Base-by-base conservation (phyloP, 225 moss, liverwort and hornwort species). In the Neckera pumila region DNA sequence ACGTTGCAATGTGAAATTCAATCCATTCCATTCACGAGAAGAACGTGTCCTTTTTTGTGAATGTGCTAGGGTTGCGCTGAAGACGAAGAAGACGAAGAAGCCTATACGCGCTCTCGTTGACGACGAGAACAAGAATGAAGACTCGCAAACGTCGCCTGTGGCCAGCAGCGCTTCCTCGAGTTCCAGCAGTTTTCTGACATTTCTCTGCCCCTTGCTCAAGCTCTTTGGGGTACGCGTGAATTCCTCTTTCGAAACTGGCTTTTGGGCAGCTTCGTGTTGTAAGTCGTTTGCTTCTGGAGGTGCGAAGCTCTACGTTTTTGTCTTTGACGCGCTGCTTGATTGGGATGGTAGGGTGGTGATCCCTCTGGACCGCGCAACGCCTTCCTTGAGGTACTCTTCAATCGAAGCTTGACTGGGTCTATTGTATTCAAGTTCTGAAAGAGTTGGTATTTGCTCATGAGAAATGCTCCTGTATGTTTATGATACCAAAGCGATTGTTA, bases 351-450 rank as follows among this genome's bases (percentile, higher is more conserved):
- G 98, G 97, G 98, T 90, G 96, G 98, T 27, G 98, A 98, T 89
- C 95, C 98, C 72, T 94, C 97, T 79, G 94, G 92, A 70, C 97
- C 98, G 61, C 93, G 96, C 58, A 98, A 97, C 89, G 92, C 93
- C 66, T 92, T 96, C 72, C 91, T 97, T 74, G 98, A 98, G 98
- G 98, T 97, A 79, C 38, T 79, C 27, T 58, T 57, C 38, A 40
- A 58, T 79, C 11, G 58, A 58, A 79, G 40, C 79, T 79, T 58
- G 40, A 18, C 11, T 79, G 40, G 58, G 40, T 28, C 18, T 58
- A 17, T 58, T 79, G 58, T 17, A 90, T 72, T 73, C 61, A 56
- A 61, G 36, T 49, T 79, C 19, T 89, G 79, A 58, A 49, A 11
- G 77, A 10, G 36, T 62, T 42, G 16, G 54, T 42, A 57, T 59